A percentile compares a stretch with the other conserved stretches of the same genome.
Conservation (phyloP, 1,284 basidiomycete species). For the Wallemia hederae region DNA sequence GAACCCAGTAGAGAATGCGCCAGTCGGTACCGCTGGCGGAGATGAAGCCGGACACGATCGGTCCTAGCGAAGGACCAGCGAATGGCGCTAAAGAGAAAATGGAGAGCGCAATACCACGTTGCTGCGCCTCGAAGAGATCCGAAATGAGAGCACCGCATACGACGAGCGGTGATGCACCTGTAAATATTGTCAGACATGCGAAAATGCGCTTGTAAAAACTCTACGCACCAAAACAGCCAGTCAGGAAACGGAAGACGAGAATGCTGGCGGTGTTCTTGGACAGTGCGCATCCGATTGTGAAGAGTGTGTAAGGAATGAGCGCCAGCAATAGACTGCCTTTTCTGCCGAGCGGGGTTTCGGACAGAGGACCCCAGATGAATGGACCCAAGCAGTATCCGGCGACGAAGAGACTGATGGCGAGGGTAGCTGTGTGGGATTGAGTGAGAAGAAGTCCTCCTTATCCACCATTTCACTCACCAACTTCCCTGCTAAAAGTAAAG, state of each 20-base stretch:
- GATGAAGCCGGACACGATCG: slow-evolving; percentile 32
- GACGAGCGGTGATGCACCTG: slow-evolving; percentile 16
- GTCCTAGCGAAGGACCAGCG: slow-evolving; percentile 27
- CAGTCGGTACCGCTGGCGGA: slow-evolving; percentile 22
- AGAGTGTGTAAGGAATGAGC: slow-evolving; percentile 10
- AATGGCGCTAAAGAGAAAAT: slow-evolving; percentile 45
- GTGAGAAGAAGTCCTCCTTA: slow-evolving; percentile 5
- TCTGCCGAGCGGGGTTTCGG: slow-evolving; percentile 29
- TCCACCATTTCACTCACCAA: slow-evolving; percentile 21
- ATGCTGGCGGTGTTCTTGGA: slow-evolving; percentile 29
- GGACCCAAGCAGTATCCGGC: slow-evolving; percentile 25
- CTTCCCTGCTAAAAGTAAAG: slow-evolving; percentile 29
- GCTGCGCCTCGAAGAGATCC: no score
- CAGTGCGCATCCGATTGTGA: slow-evolving; percentile 35
- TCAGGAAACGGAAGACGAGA: slow-evolving; percentile 35
- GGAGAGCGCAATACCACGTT: slow-evolving; percentile 26
- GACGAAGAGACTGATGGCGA: slow-evolving; percentile 27
- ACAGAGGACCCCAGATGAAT: slow-evolving; percentile 24
- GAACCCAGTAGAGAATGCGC: slow-evolving; percentile 18
- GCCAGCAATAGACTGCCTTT: slow-evolving; percentile 17
- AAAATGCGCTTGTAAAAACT: slow-evolving; percentile 8
- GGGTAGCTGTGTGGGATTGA: slow-evolving; percentile 15
- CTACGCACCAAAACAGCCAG: slow-evolving; percentile 26
- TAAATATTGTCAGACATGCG: background rate
- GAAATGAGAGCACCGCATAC: slow-evolving; percentile 25